These are phyloP conservation scores for Gentiana straminea DNA, from an alignment of 257 asterid genomes.

Conservation along the genomic window DNA sequence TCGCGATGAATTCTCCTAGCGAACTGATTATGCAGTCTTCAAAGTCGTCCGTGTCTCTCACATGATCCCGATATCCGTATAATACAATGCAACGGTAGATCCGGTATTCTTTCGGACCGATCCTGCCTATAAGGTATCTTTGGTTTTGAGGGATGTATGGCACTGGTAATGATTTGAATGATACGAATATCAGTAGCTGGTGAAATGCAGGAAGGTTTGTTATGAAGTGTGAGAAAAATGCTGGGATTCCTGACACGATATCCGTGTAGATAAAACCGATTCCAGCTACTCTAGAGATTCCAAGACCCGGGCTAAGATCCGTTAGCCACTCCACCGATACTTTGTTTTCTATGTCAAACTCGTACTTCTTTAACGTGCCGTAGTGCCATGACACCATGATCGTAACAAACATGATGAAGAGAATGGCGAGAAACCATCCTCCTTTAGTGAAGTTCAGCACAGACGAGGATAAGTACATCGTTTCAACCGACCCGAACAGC, in stretches of 20 bases:
- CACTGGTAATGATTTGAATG: conserved; percentile 67
- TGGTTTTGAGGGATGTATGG: conserved; percentile 46
- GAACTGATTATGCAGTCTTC: conserved; percentile 79
- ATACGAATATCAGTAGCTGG: conserved; percentile 62
- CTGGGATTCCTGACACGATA: conserved; percentile 66
- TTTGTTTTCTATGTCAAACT: conserved; percentile 69
- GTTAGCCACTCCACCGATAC: conserved; percentile 80
- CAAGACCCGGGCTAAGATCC: conserved; percentile 66
- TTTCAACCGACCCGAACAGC: conserved; percentile 65
- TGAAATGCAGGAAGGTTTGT: conserved; percentile 89
- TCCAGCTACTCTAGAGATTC: conserved; percentile 72
- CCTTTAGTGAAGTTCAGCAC: conserved; percentile 58
- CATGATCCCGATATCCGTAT: conserved; percentile 58
- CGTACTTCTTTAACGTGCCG: conserved; percentile 70
- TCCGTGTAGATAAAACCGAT: conserved; percentile 80
- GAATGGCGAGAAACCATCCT: conserved; percentile 59
- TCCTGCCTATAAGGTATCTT: conserved; percentile 69
- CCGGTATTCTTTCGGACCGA: conserved; percentile 65
- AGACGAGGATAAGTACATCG: conserved; percentile 45
- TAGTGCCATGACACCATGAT: conserved; percentile 89
- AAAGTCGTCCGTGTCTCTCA: conserved; percentile 56
- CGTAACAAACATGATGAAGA: conserved; percentile 38
- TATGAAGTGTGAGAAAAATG: conserved; percentile 79
- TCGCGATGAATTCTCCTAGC: conserved; percentile 59
- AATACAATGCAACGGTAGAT: conserved; percentile 72